A percentile compares a stretch with the other conserved stretches of the same genome.
Conservation (phyloP, 2,329 filamentous ascomycete species). For the Cadophora luteo-olivacea region DNA sequence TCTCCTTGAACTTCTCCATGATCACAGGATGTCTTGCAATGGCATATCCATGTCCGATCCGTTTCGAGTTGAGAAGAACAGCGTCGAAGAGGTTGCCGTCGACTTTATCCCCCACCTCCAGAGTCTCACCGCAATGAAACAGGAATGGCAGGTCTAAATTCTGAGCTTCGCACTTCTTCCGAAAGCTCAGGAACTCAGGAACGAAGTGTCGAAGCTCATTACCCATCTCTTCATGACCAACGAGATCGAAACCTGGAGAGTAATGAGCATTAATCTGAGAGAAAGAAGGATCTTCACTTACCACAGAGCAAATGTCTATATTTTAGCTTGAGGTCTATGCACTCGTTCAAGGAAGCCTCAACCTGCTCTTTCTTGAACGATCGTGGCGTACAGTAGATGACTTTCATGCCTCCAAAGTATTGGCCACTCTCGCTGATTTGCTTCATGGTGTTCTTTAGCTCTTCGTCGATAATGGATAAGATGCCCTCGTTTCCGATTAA, state of each 20-base stretch:
- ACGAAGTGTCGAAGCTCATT: conserved; percentile 66
- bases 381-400: conserved; percentile 74
- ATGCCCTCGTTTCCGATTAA: conserved; percentile 63
- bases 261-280: conserved; percentile 16
- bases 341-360: conserved; percentile 62
- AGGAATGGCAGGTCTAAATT: conserved; percentile 70
- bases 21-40: conserved; percentile 70
- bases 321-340: conserved; percentile 62
- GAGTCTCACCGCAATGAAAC: conserved; percentile 79
- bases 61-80: conserved; percentile 67
- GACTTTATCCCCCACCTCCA: conserved; percentile 67
- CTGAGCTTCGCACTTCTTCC: conserved; percentile 54
- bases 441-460: conserved; percentile 55
- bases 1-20: conserved; percentile 68
- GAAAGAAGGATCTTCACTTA: conserved; percentile 45
- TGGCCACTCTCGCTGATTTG: conserved; percentile 48
- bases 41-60: conserved; percentile 78
- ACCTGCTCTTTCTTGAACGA: conserved; percentile 60
- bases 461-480: conserved; percentile 64
- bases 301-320: conserved; percentile 69
- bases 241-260: conserved; percentile 68
- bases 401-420: conserved; percentile 69
- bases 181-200: conserved; percentile 62
- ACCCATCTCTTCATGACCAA: conserved; percentile 68
- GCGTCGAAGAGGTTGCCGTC: conserved; percentile 76